Percentiles rank a stretch among this genome's conserved stretches.
Evolutionary conservation across 768 basidiomycete genomes (phyloP).

Genomic region (Boletus eberwhitei): DNA sequence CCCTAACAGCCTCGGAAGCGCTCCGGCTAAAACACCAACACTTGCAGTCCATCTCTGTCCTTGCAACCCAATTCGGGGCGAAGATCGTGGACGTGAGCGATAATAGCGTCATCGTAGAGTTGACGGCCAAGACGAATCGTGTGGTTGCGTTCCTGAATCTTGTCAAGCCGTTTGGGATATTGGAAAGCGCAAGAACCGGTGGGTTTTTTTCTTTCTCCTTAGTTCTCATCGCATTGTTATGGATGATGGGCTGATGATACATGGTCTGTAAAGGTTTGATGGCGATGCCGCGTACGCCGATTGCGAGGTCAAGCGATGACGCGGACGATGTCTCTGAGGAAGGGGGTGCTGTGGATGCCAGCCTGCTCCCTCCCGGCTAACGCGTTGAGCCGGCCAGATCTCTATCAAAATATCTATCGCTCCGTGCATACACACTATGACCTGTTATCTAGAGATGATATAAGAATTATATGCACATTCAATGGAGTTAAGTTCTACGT

Average conservation of each 20-base stretch:
- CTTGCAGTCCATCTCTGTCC: slow-evolving; percentile 78
- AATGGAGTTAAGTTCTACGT: neutral
- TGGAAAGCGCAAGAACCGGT: slow-evolving; percentile 96
- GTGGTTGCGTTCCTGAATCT: slow-evolving; percentile 92
- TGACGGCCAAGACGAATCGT: slow-evolving; percentile 87
- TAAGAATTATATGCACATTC: neutral
- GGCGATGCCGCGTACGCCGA: slow-evolving; percentile 98
- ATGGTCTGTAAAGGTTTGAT: slow-evolving; percentile 64
- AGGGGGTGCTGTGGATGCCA: slow-evolving; percentile 74
- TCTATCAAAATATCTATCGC: neutral
- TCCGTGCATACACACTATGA: neutral
- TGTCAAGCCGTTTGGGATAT: slow-evolving; percentile 90
- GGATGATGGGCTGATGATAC: neutral
- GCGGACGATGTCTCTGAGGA: slow-evolving; percentile 54
- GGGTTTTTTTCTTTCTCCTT: slow-evolving; percentile 21
- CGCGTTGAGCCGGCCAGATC: neutral
- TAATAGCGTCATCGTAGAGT: slow-evolving; percentile 91
- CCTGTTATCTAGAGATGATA: neutral
- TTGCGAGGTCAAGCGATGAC: slow-evolving; percentile 55
- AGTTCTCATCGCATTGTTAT: neutral
- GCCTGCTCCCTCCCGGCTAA: slow-evolving; percentile 91
- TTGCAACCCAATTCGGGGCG: slow-evolving; percentile 87
- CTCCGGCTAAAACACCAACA: slow-evolving; percentile 88
- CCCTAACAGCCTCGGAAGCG: slow-evolving; percentile 77
- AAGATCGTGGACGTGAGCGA: slow-evolving; percentile 94